Conservation (phyloP, 495 filamentous ascomycete genomes). For the Penicillium odoratum region DNA sequence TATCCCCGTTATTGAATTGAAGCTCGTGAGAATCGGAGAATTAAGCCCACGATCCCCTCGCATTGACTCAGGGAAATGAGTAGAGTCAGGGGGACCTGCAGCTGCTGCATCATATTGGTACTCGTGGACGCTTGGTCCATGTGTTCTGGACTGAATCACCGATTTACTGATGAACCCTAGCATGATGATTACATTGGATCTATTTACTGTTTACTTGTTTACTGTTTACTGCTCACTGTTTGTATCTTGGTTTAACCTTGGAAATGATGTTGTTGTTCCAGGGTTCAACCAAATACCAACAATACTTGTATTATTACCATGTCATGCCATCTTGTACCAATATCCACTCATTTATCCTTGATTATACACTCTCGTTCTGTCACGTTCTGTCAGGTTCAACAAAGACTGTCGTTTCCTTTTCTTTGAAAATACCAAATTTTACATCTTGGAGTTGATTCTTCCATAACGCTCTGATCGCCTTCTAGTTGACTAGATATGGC, state of each 20-base stretch:
- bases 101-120: conserved; percentile 19
- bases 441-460: background rate
- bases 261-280: conserved; percentile 1
- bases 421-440: conserved; percentile 8
- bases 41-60: conserved; percentile 27
- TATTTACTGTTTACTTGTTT: background rate
- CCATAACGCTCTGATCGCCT: background rate
- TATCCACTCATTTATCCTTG: background rate
- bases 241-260: too few species aligned
- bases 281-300: background rate
- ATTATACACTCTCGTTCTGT: conserved; percentile 1
- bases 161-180: background rate
- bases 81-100: conserved; percentile 15
- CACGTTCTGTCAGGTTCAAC: conserved; percentile 13
- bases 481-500: conserved; percentile 28
- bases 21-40: conserved; percentile 24
- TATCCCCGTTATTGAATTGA: conserved; percentile 4
- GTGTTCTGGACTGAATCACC: conserved; percentile 14
- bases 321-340: background rate
- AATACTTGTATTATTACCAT: background rate
- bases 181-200: background rate
- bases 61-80: conserved; percentile 23
- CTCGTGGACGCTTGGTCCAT: conserved; percentile 26
- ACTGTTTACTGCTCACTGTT: background rate
- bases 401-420: conserved; percentile 8